phyloP scores from a whole-genome alignment of 1,284 basidiomycete genomes.

The Apiotrichum gracile region DNA sequence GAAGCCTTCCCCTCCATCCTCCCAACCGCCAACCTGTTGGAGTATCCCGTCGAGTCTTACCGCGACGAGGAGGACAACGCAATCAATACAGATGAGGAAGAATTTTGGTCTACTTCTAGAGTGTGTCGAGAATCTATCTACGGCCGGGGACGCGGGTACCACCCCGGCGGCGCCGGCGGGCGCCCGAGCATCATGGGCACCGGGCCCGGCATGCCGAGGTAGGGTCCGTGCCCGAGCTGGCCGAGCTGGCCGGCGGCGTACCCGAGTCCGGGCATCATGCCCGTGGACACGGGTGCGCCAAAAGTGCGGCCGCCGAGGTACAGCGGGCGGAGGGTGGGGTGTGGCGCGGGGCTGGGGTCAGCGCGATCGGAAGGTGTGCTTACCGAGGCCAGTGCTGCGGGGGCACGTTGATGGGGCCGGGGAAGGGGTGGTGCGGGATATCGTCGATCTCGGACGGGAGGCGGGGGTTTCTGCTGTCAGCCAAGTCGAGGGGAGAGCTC shows the following conservation, averaged over 20 bases:
- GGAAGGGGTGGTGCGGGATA: not conserved
- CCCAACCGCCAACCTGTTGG: too few relatives aligned
- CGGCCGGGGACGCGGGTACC: not conserved
- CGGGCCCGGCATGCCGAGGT: not conserved
- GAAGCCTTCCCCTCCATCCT: too few relatives aligned
- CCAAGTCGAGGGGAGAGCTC: not conserved
- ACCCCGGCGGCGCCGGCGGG: not conserved
- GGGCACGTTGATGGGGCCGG: not conserved
- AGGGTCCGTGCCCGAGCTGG: not conserved
- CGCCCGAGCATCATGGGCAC: not conserved
- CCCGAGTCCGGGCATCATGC: conserved; percentile 1
- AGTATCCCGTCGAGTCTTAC: too few relatives aligned
- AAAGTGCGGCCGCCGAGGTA: not conserved
- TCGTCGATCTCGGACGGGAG: conserved; percentile 2
- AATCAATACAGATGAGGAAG: too few relatives aligned
- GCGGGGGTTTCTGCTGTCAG: not conserved
- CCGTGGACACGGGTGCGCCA: not conserved
- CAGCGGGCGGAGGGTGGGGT: not conserved
- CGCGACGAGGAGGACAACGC: too few relatives aligned
- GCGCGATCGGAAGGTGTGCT: too few relatives aligned
- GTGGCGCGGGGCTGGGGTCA: not conserved
- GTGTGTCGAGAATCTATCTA: not conserved
- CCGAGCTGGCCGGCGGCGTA: not conserved
- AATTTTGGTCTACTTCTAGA: too few relatives aligned
- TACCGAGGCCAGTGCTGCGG: not conserved